phyloP scores from a whole-genome alignment of 2,329 filamentous ascomycete genomes.

The Mycogone perniciosa region DNA sequence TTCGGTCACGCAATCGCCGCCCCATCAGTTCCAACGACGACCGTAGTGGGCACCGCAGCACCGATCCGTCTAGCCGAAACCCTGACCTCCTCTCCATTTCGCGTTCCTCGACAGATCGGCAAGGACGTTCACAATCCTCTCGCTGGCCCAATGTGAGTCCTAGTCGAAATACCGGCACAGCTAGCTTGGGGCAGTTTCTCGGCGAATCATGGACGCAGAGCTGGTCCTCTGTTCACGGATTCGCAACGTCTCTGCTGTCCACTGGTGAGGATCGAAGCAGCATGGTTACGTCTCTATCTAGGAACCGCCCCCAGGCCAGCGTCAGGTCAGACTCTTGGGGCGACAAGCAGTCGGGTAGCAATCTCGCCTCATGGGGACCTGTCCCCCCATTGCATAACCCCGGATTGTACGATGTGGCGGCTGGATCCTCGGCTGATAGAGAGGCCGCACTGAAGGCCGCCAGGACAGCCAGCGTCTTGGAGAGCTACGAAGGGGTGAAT shows the following conservation, averaged over 20 bases:
- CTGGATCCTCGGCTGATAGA: conserved; percentile 47
- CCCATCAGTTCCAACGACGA: conserved; percentile 26
- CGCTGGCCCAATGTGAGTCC: background rate
- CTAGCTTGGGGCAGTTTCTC: conserved; percentile 33
- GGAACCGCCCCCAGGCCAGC: background rate
- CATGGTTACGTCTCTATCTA: conserved; percentile 18
- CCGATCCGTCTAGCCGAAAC: background rate
- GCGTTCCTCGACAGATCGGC: background rate
- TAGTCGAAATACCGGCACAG: background rate
- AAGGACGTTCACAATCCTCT: background rate
- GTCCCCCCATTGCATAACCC: conserved; percentile 36
- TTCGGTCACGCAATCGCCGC: conserved; percentile 48
- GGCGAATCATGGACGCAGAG: conserved; percentile 47
- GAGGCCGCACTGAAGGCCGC: conserved; percentile 50
- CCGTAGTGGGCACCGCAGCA: background rate
- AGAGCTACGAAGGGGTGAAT: conserved; percentile 55
- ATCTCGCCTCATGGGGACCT: conserved; percentile 41
- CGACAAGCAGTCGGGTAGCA: conserved; percentile 13
- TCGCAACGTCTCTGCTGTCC: conserved; percentile 41
- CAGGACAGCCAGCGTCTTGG: conserved; percentile 52
- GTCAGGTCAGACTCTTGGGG: conserved; percentile 17
- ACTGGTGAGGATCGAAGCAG: conserved; percentile 19
- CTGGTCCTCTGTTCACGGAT: conserved; percentile 50
- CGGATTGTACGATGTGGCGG: conserved; percentile 43
- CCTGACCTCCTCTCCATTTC: background rate